Evolutionary conservation across 2,329 filamentous ascomycete genomes (phyloP).

Genomic region (Chrysoporthe puriensis): DNA sequence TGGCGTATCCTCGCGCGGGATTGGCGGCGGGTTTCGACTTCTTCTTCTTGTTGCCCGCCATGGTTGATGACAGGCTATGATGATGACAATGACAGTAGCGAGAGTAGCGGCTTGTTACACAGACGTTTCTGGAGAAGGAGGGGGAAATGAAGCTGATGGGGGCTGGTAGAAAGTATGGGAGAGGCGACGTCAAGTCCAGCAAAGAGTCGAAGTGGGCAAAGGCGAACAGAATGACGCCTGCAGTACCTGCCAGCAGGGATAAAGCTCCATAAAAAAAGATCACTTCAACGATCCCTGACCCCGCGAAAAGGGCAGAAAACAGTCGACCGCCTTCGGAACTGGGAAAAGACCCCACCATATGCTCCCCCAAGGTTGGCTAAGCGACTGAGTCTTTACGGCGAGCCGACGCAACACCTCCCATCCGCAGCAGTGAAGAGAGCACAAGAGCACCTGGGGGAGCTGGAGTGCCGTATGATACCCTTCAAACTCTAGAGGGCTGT

Average conservation of each 20-base stretch:
- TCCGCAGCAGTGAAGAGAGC: slow-evolving; percentile 16
- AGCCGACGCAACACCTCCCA: slow-evolving; percentile 3
- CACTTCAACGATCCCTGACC: slow-evolving; percentile 9
- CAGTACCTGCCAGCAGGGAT: slow-evolving; percentile 5
- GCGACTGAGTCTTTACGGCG: slow-evolving; percentile 30
- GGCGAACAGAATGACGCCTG: neutral
- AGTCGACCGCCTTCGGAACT: slow-evolving; percentile 31
- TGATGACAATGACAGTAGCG: slow-evolving; percentile 3
- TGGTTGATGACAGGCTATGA: slow-evolving; percentile 40
- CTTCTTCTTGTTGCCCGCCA: slow-evolving; percentile 83
- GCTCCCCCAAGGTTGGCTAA: slow-evolving; percentile 3
- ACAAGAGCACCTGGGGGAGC: slow-evolving; percentile 18
- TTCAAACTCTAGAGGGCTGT: slow-evolving; percentile 12
- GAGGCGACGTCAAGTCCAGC: neutral
- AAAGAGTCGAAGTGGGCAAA: neutral
- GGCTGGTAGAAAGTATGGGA: neutral
- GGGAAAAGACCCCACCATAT: slow-evolving; percentile 28
- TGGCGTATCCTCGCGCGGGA: slow-evolving; percentile 90
- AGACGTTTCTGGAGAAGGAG: neutral
- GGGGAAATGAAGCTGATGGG: neutral
- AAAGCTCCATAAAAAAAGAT: slow-evolving; percentile 17
- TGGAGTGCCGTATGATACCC: slow-evolving; percentile 25
- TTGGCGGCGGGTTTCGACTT: slow-evolving; percentile 91
- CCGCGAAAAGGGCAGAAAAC: slow-evolving; percentile 30
- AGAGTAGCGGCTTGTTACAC: slow-evolving; percentile 2